Base-by-base conservation (phyloP, 129 eudicot genomes). In the Flaveria robusta region DNA sequence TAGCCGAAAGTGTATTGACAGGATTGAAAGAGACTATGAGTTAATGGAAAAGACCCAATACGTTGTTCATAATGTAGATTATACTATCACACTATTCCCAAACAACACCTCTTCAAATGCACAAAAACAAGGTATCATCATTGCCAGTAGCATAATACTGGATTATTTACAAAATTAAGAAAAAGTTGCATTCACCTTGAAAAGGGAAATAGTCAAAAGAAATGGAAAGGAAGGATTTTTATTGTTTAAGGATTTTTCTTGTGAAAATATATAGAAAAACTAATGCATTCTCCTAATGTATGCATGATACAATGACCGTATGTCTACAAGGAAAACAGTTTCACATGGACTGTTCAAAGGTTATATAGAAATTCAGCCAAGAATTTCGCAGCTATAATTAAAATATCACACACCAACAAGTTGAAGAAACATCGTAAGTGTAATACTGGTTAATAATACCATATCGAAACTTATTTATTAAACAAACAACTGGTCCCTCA, bases 161-260 rank as follows among this genome's bases (percentile, higher is more conserved):
- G 52, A 72, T 37, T 11, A 72, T 18, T 50, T 72, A 54, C 20
- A 34, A 51, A 12, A 27, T 9, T 18, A 51, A 52, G 54, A 26
- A 58, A 56, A 59, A 42, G 45, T 20, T 43, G 45, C 70, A 74
- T 37, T 67, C 74, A 76, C 46, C 55, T 76, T 50, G 22, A 15
- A 14, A 76, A 34, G 29, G 66, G 74, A 76, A 66, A 19, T 34
- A 51, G 19, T 15, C 24, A 46, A 49, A 29, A 49, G 23, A 46
- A 49, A 29, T 31, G 23, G 62, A 64, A 27, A 29, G 37, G 58
- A 49, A 27, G n/a, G 7, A 11, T 11, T 69, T 15, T 46, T 42
- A 50, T 3, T 29, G 64, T 75, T 75, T 63, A 18, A 34, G 49
- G 22, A 75, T 62, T n/a, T n/a, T n/a, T n/a, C 39, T 49, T 62